Base-by-base conservation (phyloP, 257 asterid genomes). In the Orobanche coerulescens region DNA sequence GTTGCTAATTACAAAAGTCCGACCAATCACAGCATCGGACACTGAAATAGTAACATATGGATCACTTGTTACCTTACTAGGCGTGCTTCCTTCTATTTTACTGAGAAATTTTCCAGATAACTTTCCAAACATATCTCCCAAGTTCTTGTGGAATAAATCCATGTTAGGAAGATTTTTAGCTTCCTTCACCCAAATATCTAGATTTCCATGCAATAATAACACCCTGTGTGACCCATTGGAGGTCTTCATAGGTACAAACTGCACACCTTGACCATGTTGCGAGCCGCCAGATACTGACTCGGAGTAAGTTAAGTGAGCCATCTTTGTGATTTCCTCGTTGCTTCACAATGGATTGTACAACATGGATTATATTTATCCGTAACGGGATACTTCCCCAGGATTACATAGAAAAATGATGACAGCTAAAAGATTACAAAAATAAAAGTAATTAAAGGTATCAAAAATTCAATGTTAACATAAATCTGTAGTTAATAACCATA, bases 121-220 rank as follows among this genome's bases (percentile, higher is more conserved):
- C 18, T 68, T 65, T 24, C 84, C 84, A 53, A 89, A 82, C 73
- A 82, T 75, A 16, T 81, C 86, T 14, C 79, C 87, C 16, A 89
- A 66, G 37, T 62, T 82, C 65, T 73, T 84, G 75, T 89, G 94
- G 71, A 89, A 82, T 65, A 80, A 58, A 72, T 89, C 95, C 95
- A 86, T 76, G 58, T 89, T 89, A 15, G 95, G 97, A 31, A 89
- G 85, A 62, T 89, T 84, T 36, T 30, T 75, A 37, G 95, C 95
- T 30, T 72, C 84, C 23, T 47, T 79, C 42, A 89, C 94, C 92
- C 86, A 82, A 65, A 89, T 82, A 73, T 89, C 94, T 48, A 89
- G 80, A 69, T 89, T 86, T 5, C 97, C 97, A 49, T 89, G 95
- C 70, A 89, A 64, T 53, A 89, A 61, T 12, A 76, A 23, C 56